Evolutionary conservation across 2,329 filamentous ascomycete species (phyloP), one percentile per base, ranked within the genome.

Genomic region (Alternaria arborescens): DNA sequence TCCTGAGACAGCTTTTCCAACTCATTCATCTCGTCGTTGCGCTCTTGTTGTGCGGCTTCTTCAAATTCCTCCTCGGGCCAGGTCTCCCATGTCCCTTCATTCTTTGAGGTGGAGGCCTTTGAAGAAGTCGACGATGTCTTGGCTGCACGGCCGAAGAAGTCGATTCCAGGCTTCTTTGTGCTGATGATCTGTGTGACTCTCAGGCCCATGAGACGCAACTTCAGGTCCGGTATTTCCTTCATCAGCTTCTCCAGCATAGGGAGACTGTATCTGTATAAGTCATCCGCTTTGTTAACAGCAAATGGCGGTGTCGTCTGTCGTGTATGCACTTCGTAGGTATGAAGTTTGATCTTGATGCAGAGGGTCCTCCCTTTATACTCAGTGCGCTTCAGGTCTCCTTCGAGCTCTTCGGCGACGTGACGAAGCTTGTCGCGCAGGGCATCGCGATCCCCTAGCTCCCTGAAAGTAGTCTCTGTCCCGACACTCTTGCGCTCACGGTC

Each of bases 401-500:
- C 93, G 4, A 99, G 82, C 65, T 97, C 93, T 64, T 93, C 89
- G 0, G 95, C 93, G 1, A 89, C 94, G 75, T 85, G 86, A n/a
- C 88, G 86, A 6, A 99, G 85, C 75, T 97, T 96, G 16, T 89
- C 88, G 20, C 90, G 85, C 4, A 98, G 82, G 59, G 89, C 86
- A 0, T 80, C 78, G 14, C 89, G 87, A 54, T 90, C 88, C 2
- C 86, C 87, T 71, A 97, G 88, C 50, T 97, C 94, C 40, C 86
- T 83, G 71, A 99, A 99, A 0, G 94, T 98, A 63, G 90, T 91
- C 78, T 99, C 95, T 0, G 94, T 97, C 18, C 95, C 94, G 1
- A 98, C 91, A 66, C 92, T 96, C 77, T 98, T 98, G 16, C 95
- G 87, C 75, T 97, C 93, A 67, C 93, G 93, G 58, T 94, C 93